Conservation (phyloP, 305 asterid genomes). For the Andrographis paniculata region DNA sequence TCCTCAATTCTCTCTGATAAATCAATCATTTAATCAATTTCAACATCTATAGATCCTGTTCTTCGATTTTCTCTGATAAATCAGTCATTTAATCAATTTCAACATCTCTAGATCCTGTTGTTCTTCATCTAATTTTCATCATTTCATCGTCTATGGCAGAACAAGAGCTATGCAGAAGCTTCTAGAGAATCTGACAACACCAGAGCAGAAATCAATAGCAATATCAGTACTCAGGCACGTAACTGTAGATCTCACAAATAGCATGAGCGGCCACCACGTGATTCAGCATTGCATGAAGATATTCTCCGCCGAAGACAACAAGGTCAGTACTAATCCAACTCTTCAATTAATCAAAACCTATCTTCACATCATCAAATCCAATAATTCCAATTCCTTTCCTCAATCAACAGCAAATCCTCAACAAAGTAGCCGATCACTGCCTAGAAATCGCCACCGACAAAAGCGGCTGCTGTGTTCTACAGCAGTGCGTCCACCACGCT, state of each 20-base stretch:
- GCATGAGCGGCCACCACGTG: constrained; percentile 53
- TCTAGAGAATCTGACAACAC: constrained; percentile 26
- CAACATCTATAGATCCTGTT: too few species aligned
- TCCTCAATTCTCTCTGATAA: too few species aligned
- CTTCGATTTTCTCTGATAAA: too few species aligned
- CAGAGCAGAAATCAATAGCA: constrained; percentile 26
- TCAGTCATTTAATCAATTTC: too few species aligned
- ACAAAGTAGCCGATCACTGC: constrained; percentile 42
- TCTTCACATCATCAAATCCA: too few species aligned
- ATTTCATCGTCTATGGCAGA: too few species aligned
- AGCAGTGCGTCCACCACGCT: constrained; percentile 36
- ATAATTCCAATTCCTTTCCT: too few species aligned
- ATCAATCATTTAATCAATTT: too few species aligned
- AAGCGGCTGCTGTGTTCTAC: constrained; percentile 57
- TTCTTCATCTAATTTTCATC: too few species aligned
- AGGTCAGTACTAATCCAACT: constrained; percentile 24
- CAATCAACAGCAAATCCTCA: constrained; percentile 33
- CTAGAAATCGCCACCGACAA: constrained; percentile 48
- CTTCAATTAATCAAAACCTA: not conserved
- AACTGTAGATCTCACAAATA: constrained; percentile 32
- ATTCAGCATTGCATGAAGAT: constrained; percentile 32
- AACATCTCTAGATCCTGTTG: too few species aligned
- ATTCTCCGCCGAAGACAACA: constrained; percentile 28
- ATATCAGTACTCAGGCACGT: constrained; percentile 27
- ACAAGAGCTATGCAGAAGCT: constrained; percentile 49